Evolutionary conservation across 2,329 filamentous ascomycete species (phyloP), one percentile per base, ranked within the genome.

Genomic region (Esteya vermicola): DNA sequence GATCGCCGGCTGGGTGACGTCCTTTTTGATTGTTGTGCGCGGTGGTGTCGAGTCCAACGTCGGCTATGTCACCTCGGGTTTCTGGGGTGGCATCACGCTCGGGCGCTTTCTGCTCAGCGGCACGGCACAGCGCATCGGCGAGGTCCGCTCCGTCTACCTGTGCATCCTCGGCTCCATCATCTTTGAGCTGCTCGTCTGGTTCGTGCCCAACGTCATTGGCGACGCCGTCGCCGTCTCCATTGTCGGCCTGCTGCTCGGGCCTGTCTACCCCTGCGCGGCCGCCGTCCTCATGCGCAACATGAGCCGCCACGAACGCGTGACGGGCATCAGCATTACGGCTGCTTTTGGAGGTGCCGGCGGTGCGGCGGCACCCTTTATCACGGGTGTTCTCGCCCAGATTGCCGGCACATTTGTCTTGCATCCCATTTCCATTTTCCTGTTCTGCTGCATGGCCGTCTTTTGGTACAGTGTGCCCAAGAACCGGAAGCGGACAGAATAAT

Each of bases 1-100:
- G 13, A 83, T 89, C 47, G 84, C 80, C 0, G 84, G 85, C 39
- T 93, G 85, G 85, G 79, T 89, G 36, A 85, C 89, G 45, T 85
- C 81, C 3, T 93, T 88, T 61, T 63, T 93, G 30, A 85, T 91
- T 57, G 70, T 71, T 37, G 72, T 76, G 46, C 77, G 84, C 28
- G 63, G 75, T 42, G 84, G 82, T 13, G 68, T 81, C 49, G 81
- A 82, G 7, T 64, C 70, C 0, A 65, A 69, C 4, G 81, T 91
- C 16, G 85, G 85, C 27, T 91, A 91, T 55, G 81, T 91, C 19
- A 85, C 81, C 2, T 68, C 82, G 2, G 70, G 77, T 10, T 78
- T 78, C 57, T 75, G 78, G 78, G 76, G 60, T 3, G 82, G 84
- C 43, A 85, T 89, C 51, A 86, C 82, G 0, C 53, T 84, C 1